Evolutionary conservation across 805 yeast species (phyloP).

Genomic region (Saccharomyces mikatae): DNA sequence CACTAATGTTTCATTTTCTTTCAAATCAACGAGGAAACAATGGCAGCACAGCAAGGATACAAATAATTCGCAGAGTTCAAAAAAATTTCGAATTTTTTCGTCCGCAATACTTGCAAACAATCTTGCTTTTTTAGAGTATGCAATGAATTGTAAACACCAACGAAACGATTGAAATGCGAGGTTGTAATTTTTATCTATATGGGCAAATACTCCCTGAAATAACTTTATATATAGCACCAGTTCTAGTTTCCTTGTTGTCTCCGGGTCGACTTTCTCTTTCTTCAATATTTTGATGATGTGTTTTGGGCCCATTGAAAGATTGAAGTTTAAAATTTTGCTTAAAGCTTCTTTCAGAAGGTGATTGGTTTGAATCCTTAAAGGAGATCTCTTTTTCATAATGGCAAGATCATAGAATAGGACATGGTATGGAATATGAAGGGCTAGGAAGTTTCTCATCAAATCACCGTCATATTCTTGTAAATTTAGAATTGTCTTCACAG

Average conservation of each 20-base stretch:
- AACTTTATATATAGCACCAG: not conserved
- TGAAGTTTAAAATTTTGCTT: conserved; percentile 14
- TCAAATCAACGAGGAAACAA: not conserved
- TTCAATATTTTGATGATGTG: conserved; percentile 10
- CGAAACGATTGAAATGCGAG: conserved; percentile 13
- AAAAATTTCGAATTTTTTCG: not conserved
- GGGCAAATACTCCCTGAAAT: conserved; percentile 6
- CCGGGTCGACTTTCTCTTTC: conserved; percentile 1
- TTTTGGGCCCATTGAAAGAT: conserved; percentile 15
- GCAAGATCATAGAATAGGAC: not conserved
- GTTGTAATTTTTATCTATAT: conserved; percentile 9
- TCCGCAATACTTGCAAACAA: not conserved
- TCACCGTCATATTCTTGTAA: not conserved
- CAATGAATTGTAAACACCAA: conserved; percentile 17
- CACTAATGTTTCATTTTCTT: not conserved
- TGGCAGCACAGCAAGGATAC: not conserved
- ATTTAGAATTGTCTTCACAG: not conserved
- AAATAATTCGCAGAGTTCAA: not conserved
- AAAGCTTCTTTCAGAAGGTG: conserved; percentile 8
- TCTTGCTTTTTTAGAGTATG: not conserved
- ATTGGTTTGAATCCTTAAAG: not conserved
- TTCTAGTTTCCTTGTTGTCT: not conserved
- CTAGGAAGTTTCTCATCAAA: not conserved
- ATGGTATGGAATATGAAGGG: not conserved
- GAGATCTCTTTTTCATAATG: not conserved